Conservation (phyloP, 2,329 filamentous ascomycete genomes). For the Xenoacremonium recifei region DNA sequence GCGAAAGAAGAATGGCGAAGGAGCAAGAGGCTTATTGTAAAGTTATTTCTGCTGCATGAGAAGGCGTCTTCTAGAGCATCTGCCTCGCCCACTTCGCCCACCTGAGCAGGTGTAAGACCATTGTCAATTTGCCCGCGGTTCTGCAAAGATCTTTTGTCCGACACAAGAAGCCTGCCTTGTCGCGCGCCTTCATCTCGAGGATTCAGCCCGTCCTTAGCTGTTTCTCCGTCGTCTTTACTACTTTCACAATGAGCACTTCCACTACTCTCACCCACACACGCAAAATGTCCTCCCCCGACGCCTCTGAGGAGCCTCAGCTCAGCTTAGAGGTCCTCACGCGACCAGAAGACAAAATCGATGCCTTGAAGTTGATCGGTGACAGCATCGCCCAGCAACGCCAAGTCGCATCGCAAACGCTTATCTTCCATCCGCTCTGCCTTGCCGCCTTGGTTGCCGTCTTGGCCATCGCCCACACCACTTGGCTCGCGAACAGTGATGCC, state of each 20-base stretch:
- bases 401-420: slow-evolving; percentile 59
- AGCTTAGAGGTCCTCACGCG: slow-evolving; percentile 53
- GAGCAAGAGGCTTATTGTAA: no score
- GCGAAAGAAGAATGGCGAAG: no score
- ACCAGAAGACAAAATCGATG: slow-evolving; percentile 60
- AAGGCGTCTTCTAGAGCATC: no score
- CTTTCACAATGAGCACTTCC: neutral
- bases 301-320: slow-evolving; percentile 54
- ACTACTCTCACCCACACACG: neutral
- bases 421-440: slow-evolving; percentile 59
- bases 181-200: no score
- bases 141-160: no score
- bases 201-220: no score
- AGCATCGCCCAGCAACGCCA: slow-evolving; percentile 81
- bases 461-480: slow-evolving; percentile 40
- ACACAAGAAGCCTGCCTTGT: no score
- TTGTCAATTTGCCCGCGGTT: no score
- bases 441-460: slow-evolving; percentile 41
- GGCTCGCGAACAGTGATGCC: slow-evolving; percentile 42
- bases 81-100: no score
- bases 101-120: no score
- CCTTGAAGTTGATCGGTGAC: slow-evolving; percentile 73
- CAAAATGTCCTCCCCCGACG: slow-evolving; percentile 9
- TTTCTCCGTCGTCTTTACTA: neutral
- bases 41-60: no score